These are phyloP conservation scores for Edaphochlamys debaryana DNA, from an alignment of 139 green algal genomes.

Conservation along the genomic window DNA sequence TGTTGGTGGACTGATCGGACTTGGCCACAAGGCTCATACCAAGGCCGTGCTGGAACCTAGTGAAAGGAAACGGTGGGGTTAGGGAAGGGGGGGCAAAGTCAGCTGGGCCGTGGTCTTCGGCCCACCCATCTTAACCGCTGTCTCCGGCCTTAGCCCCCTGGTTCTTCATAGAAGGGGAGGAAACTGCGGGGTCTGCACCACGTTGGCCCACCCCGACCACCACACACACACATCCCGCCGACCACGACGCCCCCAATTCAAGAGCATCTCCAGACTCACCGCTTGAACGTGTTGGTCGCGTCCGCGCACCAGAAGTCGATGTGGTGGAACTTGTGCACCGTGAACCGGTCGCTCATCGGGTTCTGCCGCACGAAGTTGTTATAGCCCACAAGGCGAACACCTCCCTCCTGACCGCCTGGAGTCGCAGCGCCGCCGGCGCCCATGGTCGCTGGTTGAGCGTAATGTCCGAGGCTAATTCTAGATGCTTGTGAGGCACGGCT, in stretches of 20 bases:
- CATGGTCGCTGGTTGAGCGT: not conserved
- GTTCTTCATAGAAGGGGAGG: too few relatives aligned
- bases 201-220: too few relatives aligned
- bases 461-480: not conserved
- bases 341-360: constrained; percentile 82
- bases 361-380: constrained; percentile 78
- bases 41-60: constrained; percentile 91
- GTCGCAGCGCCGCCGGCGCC: constrained; percentile 22
- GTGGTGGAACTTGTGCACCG: constrained; percentile 88
- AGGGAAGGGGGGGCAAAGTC: not conserved
- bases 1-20: constrained; percentile 90
- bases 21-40: constrained; percentile 92
- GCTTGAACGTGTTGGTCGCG: constrained; percentile 85
- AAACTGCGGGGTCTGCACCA: too few relatives aligned
- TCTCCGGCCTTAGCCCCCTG: too few relatives aligned
- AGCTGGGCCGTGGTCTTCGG: too few relatives aligned
- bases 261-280: too few relatives aligned
- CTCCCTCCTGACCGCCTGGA: constrained; percentile 1
- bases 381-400: constrained; percentile 63
- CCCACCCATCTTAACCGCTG: too few relatives aligned
- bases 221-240: too few relatives aligned
- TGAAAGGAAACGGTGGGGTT: not conserved
- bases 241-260: too few relatives aligned
- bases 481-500: not conserved
- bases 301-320: constrained; percentile 96